These are phyloP conservation scores for Hyphopichia wangnamkhiaoensis DNA, from an alignment of 1,139 yeast genomes.

Conservation along the genomic window DNA sequence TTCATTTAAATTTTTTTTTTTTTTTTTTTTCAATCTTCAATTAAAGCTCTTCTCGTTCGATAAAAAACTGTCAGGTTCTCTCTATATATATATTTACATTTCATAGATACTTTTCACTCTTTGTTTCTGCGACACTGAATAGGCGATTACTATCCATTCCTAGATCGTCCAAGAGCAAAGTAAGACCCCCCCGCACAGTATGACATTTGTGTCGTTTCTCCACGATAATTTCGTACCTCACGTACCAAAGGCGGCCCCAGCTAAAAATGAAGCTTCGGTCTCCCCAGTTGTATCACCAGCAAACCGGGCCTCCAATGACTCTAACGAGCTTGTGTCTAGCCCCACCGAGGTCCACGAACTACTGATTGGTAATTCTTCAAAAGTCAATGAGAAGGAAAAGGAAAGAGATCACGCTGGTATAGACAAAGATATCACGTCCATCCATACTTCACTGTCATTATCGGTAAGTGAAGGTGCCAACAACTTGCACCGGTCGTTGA, in stretches of 20 bases:
- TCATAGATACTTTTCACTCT: no score
- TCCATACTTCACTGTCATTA: conserved; percentile 4
- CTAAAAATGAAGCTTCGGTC: neutral
- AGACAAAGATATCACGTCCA: neutral
- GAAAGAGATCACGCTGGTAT: conserved; percentile 3
- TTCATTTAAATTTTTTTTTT: no score
- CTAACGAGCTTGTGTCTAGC: neutral
- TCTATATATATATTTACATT: no score
- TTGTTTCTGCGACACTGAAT: no score
- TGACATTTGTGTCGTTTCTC: conserved; percentile 13
- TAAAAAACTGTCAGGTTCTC: no score
- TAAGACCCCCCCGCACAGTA: no score
- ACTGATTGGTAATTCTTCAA: neutral
- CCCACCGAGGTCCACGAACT: neutral
- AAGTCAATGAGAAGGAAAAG: conserved; percentile 1
- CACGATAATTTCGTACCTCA: conserved; percentile 19
- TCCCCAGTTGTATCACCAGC: neutral
- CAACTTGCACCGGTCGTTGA: conserved; percentile 20
- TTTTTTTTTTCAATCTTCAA: no score
- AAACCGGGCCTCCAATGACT: neutral
- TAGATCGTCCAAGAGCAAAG: no score
- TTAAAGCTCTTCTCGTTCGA: no score
- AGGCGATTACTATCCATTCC: no score
- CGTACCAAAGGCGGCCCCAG: conserved; percentile 9
- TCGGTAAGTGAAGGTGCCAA: conserved; percentile 11